phyloP scores from a whole-genome alignment of 371 early-diverging fungal species.

The Choanephora cucurbitarum region DNA sequence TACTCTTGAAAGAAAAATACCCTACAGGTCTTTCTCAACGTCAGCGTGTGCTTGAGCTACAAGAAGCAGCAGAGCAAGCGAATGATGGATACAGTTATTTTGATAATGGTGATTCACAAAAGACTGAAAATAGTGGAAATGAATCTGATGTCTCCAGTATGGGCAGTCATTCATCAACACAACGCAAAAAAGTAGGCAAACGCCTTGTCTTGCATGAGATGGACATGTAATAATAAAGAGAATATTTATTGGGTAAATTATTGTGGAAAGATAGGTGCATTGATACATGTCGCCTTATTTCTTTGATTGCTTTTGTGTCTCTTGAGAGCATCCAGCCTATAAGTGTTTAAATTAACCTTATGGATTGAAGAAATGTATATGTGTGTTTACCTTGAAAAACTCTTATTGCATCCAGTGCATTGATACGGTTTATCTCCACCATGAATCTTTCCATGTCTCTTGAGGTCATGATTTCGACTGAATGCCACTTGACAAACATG shows the following conservation, averaged over 20 bases:
- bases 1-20: conserved; percentile 49
- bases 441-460: conserved; percentile 85
- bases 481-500: conserved; percentile 73
- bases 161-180: conserved; percentile 3
- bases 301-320: conserved; percentile 53
- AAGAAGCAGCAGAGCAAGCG: conserved; percentile 28
- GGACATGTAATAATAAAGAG: conserved; percentile 19
- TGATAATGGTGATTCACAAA: conserved; percentile 41
- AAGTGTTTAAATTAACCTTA: background rate
- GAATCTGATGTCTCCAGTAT: conserved; percentile 10
- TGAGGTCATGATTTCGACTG: conserved; percentile 85
- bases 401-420: conserved; percentile 82
- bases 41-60: conserved; percentile 41
- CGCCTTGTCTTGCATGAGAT: conserved; percentile 41
- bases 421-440: conserved; percentile 81
- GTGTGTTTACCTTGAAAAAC: conserved; percentile 57
- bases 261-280: conserved; percentile 12
- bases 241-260: conserved; percentile 2
- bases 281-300: conserved; percentile 28
- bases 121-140: background rate
- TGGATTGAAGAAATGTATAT: background rate
- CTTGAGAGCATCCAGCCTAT: conserved; percentile 54
- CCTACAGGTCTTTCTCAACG: conserved; percentile 43
- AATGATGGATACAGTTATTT: conserved; percentile 53
- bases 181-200: conserved; percentile 40